Conservation (phyloP, 176 grass and related monocot species). For the Saccharum officinarum region DNA sequence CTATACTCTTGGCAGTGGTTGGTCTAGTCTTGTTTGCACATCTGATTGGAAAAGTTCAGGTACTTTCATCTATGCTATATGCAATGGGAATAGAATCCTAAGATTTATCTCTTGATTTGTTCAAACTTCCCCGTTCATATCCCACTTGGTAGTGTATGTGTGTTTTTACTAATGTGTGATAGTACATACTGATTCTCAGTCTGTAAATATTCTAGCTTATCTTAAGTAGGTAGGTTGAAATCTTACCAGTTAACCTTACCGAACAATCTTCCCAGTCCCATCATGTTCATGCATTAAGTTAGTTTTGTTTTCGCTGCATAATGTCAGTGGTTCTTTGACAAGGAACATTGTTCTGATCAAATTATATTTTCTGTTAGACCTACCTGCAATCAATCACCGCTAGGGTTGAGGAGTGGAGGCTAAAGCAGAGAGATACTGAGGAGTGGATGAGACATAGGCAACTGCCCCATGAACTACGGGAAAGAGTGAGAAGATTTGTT, state of each 20-base stretch:
- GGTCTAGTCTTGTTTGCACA: conserved; percentile 92
- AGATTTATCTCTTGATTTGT: neutral
- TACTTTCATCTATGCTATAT: conserved; percentile 36
- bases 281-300: conserved; percentile 8
- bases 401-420: conserved; percentile 93
- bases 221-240: neutral
- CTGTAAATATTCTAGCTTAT: neutral
- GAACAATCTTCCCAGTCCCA: neutral
- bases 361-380: conserved; percentile 55
- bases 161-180: neutral
- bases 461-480: conserved; percentile 60
- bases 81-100: neutral
- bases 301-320: neutral
- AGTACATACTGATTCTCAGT: neutral
- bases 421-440: conserved; percentile 93
- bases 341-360: conserved; percentile 25
- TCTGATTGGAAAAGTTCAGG: conserved; percentile 98
- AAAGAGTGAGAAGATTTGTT: conserved; percentile 82
- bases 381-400: conserved; percentile 96
- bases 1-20: conserved; percentile 80
- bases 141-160: neutral
- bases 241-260: neutral
- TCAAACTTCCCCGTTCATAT: neutral
- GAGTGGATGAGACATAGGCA: conserved; percentile 97
- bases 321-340: neutral